A percentile compares a stretch with the other conserved stretches of the same genome.
Conservation (phyloP, 2,329 filamentous ascomycete genomes). For the Talaromyces sp. region DNA sequence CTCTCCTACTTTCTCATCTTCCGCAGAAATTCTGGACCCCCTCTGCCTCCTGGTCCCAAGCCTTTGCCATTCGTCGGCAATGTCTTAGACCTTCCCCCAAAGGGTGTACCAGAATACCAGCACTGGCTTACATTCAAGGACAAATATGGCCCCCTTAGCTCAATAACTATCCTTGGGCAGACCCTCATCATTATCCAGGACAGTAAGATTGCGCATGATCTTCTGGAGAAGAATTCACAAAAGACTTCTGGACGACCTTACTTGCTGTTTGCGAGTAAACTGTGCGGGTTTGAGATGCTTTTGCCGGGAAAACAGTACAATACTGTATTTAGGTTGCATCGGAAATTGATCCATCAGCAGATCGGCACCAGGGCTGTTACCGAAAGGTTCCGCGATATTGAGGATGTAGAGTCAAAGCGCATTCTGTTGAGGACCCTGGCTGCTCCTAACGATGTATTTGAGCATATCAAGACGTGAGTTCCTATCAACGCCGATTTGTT, state of each 20-base stretch:
- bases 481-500: too few species aligned
- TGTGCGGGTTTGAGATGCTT: constrained; percentile 43
- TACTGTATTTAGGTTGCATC: constrained; percentile 38
- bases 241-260: constrained; percentile 30
- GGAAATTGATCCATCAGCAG: constrained; percentile 45
- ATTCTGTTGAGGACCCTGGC: constrained; percentile 45
- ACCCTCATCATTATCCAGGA: constrained; percentile 39
- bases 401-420: constrained; percentile 45
- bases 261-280: constrained; percentile 32
- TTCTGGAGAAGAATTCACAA: constrained; percentile 33
- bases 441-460: constrained; percentile 35
- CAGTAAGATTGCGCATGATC: constrained; percentile 27
- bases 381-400: constrained; percentile 39
- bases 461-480: constrained; percentile 43
- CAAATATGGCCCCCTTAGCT: constrained; percentile 39
- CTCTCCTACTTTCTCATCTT: not conserved
- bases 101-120: constrained; percentile 36
- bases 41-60: constrained; percentile 49
- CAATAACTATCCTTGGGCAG: constrained; percentile 35
- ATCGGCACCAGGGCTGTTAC: constrained; percentile 44
- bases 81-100: constrained; percentile 46
- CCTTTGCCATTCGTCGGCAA: constrained; percentile 51
- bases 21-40: not conserved
- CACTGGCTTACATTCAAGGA: constrained; percentile 47
- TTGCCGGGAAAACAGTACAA: constrained; percentile 36